Conservation (phyloP, 1,284 basidiomycete genomes). For the Pterulicium gracile region DNA sequence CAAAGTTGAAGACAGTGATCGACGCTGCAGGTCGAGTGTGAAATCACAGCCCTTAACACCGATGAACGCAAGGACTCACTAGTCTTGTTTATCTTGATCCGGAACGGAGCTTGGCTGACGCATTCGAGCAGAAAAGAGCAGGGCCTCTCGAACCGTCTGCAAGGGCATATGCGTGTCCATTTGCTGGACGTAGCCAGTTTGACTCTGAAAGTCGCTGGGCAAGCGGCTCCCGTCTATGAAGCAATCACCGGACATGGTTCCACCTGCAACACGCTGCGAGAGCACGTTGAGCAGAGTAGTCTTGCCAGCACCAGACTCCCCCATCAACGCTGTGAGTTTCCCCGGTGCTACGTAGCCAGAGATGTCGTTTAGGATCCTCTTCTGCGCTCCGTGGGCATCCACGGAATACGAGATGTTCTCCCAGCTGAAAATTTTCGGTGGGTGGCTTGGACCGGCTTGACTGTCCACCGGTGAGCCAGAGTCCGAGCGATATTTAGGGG, state of each 20-base stretch:
- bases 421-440: constrained; percentile 50
- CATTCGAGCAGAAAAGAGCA: constrained; percentile 74
- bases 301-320: constrained; percentile 72
- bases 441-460: background rate
- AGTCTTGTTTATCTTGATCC: constrained; percentile 73
- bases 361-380: constrained; percentile 66
- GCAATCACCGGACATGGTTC: constrained; percentile 71
- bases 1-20: constrained; percentile 77
- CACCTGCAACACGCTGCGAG: constrained; percentile 67
- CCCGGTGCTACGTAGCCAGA: constrained; percentile 79
- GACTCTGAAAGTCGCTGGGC: constrained; percentile 70
- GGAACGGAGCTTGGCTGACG: constrained; percentile 67
- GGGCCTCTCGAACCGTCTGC: constrained; percentile 72
- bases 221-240: constrained; percentile 67
- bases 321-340: constrained; percentile 70
- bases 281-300: constrained; percentile 80
- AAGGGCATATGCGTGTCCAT: constrained; percentile 69
- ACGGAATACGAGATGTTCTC: constrained; percentile 53
- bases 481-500: no score
- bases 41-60: background rate
- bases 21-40: constrained; percentile 53
- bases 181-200: constrained; percentile 77
- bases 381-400: constrained; percentile 40
- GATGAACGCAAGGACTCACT: constrained; percentile 6
- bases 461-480: constrained; percentile 10